A percentile compares a stretch with the other conserved stretches of the same genome.
These are phyloP conservation scores for Avena insularis DNA, from an alignment of 176 grass and related monocot species.

Conservation along the genomic window DNA sequence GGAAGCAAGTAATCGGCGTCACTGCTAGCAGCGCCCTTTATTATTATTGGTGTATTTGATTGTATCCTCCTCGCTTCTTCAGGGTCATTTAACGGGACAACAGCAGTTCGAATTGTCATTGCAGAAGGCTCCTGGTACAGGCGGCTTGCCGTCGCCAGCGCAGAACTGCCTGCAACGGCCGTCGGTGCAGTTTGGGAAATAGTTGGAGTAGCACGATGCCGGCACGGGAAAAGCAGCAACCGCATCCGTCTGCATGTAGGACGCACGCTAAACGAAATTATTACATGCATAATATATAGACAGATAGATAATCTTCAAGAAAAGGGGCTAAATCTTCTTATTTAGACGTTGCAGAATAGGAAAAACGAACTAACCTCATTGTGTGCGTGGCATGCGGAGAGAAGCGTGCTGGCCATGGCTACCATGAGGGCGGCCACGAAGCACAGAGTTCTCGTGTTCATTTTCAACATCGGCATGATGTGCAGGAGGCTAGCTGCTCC, in stretches of 20 bases:
- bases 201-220: not conserved
- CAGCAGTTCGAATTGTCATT: not conserved
- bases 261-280: no score
- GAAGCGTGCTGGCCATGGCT: not conserved
- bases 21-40: no score
- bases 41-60: not conserved
- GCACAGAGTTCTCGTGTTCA: not conserved
- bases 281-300: no score
- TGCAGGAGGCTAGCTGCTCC: not conserved
- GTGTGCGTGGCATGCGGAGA: not conserved
- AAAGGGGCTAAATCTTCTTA: not conserved
- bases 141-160: not conserved
- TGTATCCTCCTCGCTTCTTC: not conserved
- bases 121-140: not conserved
- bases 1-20: no score
- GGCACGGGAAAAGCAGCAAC: not conserved
- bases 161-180: not conserved
- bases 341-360: not conserved
- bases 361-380: not conserved
- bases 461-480: not conserved
- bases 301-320: not conserved
- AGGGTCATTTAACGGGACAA: not conserved
- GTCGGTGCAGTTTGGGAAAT: not conserved
- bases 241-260: not conserved
- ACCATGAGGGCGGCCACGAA: not conserved